Conservation (phyloP, 106 monocot species). For the Xerophyta viscosa region DNA sequence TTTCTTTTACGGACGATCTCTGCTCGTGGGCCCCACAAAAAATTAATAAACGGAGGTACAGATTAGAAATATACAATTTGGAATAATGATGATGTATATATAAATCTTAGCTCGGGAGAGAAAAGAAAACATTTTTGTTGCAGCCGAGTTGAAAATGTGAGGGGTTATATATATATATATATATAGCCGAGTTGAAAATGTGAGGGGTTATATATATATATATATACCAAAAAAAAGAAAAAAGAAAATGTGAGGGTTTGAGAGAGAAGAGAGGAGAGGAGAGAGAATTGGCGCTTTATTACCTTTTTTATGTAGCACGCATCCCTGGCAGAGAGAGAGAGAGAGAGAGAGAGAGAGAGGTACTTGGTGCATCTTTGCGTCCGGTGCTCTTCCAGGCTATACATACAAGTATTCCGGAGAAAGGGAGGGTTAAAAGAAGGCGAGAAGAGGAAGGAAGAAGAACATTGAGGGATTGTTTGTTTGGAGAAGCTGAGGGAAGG, state of each 20-base stretch:
- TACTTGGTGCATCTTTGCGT: not conserved
- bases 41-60: too few species aligned
- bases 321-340: conserved; percentile 31
- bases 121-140: too few species aligned
- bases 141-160: too few species aligned
- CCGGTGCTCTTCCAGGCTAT: conserved; percentile 7
- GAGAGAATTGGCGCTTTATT: conserved; percentile 19
- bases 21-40: not conserved
- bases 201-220: not conserved
- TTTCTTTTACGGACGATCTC: not conserved
- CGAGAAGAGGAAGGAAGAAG: not conserved
- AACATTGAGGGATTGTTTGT: not conserved
- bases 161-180: too few species aligned
- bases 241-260: not conserved
- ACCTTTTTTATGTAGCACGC: conserved; percentile 81
- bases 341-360: conserved; percentile 15
- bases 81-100: too few species aligned
- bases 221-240: too few species aligned
- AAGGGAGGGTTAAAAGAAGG: conserved; percentile 3
- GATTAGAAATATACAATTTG: too few species aligned
- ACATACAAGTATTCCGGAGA: conserved; percentile 9
- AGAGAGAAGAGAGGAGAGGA: not conserved
- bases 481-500: conserved; percentile 1
- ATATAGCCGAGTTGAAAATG: not conserved
- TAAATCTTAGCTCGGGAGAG: too few species aligned